Evolutionary conservation across 2,329 filamentous ascomycete species (phyloP), one percentile per base, ranked within the genome.

Genomic region (Elsinoe arachidis): DNA sequence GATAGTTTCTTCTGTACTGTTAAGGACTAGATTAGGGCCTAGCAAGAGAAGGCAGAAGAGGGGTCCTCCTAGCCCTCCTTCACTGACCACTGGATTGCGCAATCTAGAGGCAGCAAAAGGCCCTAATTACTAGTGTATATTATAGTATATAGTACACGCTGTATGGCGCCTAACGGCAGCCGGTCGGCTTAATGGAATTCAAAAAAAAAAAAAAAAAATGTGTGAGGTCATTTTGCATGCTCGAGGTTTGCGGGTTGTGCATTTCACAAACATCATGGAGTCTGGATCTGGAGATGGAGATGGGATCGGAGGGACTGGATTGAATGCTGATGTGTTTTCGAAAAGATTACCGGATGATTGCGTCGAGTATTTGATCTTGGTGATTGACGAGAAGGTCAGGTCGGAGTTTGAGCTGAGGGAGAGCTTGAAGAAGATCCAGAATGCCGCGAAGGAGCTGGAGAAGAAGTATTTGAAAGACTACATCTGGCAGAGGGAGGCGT

Each of bases 401-500:
- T 70, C 68, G 15, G 73, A 80, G 15, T 77, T 79, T 57, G 80
- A 81, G 61, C 74, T 81, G n/a, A 76, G 88, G 10, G 72, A 81
- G 21, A 79, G 80, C 17, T 78, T 96, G n/a, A 85, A 88, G 58
- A 74, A 79, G 17, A 78, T 96, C 9, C 83, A 90, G 55, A 88
- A 84, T 69, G 79, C 83, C 1, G 84, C 87, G 0, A 73, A 79
- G 2, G 77, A 83, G 26, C 72, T 93, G n/a, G 75, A 74, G 23
- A 82, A 82, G 43, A 75, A 78, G 2, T 73, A 90, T 6, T 78
- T 92, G n/a, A 85, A 82, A 63, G 85, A 88, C 60, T 96, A 96
- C 65, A 95, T 99, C 61, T 99, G 93, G 93, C 93, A 99, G 69
- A 83, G 90, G 11, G 90, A 96, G 55, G 74, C 78, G 0, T 56